Evolutionary conservation across 2,329 filamentous ascomycete genomes (phyloP).

Genomic region (Chaetomiaceae sp.): DNA sequence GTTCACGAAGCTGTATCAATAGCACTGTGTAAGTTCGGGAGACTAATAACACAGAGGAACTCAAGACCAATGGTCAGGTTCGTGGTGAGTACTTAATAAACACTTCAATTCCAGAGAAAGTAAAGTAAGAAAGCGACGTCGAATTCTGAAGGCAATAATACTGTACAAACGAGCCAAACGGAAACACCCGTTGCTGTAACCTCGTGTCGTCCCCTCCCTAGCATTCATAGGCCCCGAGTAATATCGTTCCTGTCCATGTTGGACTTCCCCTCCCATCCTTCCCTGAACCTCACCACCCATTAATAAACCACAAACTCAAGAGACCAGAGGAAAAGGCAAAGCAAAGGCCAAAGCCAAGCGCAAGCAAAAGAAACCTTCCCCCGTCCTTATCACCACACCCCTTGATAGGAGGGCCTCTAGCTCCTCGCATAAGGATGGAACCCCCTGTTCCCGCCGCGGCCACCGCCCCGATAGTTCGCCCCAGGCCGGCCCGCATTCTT

Average conservation of each 20-base stretch:
- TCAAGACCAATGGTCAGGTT: no score
- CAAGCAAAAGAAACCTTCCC: neutral
- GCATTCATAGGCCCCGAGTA: neutral
- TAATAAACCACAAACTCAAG: neutral
- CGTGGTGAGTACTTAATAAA: no score
- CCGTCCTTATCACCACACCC: neutral
- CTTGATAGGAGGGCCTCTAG: conserved; percentile 11
- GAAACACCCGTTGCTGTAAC: neutral
- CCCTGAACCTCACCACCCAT: no score
- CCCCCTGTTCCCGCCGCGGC: conserved; percentile 67
- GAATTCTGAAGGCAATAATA: neutral
- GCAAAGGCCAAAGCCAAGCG: neutral
- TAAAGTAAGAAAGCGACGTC: neutral
- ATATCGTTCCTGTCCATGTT: neutral
- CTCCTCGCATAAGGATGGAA: conserved; percentile 68
- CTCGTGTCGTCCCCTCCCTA: neutral
- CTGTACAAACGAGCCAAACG: neutral
- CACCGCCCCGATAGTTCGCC: conserved; percentile 89
- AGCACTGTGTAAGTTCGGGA: neutral
- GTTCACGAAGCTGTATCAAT: conserved; percentile 55
- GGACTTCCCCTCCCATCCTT: neutral
- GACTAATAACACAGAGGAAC: no score
- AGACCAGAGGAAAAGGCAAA: neutral
- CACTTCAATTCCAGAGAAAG: neutral
- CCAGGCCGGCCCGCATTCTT: conserved; percentile 92